These are phyloP conservation scores for Ascocoryne sarcoides DNA, from an alignment of 2,329 filamentous ascomycete species.

Conservation along the genomic window DNA sequence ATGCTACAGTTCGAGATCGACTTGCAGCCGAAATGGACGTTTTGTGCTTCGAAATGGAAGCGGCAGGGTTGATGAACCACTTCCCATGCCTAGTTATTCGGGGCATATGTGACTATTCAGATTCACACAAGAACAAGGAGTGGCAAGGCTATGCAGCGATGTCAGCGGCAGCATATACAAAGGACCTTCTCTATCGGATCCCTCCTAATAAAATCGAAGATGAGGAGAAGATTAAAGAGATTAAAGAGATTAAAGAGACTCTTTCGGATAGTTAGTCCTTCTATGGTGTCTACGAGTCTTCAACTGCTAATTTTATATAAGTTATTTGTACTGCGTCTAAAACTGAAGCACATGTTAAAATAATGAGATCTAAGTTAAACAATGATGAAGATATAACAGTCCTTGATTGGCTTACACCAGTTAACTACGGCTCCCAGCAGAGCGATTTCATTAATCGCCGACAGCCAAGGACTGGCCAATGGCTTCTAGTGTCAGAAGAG, in stretches of 20 bases:
- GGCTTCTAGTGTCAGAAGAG: slow-evolving; percentile 10
- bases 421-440: slow-evolving; percentile 33
- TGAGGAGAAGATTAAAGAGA: no score
- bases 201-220: no score
- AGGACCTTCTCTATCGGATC: slow-evolving; percentile 22
- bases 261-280: no score
- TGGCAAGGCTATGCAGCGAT: slow-evolving; percentile 17
- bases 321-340: no score
- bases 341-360: no score
- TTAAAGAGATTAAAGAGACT: no score
- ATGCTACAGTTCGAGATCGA: slow-evolving; percentile 10
- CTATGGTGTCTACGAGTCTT: no score
- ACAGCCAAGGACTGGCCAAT: slow-evolving; percentile 22
- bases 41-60: slow-evolving; percentile 30
- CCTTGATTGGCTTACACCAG: slow-evolving; percentile 33
- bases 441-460: slow-evolving; percentile 30
- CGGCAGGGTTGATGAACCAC: slow-evolving; percentile 25
- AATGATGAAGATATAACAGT: slow-evolving; percentile 15
- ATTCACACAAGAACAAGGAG: slow-evolving; percentile 18
- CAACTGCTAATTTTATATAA: no score
- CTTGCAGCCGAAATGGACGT: slow-evolving; percentile 14
- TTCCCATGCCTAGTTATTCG: slow-evolving; percentile 28
- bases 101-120: slow-evolving; percentile 31
- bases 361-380: no score
- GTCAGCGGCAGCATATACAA: slow-evolving; percentile 18